These are phyloP conservation scores for Paramecium octaurelia DNA, from an alignment of 73 alveolate genomes.

Conservation along the genomic window DNA sequence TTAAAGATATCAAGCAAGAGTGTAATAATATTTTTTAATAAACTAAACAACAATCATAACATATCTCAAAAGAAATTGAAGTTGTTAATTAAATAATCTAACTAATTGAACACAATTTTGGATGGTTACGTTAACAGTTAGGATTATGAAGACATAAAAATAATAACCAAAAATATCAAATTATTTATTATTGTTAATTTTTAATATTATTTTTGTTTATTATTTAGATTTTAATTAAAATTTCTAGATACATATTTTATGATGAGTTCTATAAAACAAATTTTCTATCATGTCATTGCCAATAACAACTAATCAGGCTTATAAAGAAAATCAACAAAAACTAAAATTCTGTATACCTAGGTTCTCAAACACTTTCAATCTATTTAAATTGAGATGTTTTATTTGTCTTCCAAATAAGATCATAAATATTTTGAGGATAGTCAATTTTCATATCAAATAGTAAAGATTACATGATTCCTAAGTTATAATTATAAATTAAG, in stretches of 20 bases:
- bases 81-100: not conserved
- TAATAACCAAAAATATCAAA: not conserved
- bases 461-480: no score
- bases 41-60: not conserved
- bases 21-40: not conserved
- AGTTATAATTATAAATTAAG: no score
- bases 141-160: not conserved
- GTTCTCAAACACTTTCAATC: no score
- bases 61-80: not conserved
- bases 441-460: no score
- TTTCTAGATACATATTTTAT: not conserved
- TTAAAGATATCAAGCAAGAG: slow-evolving; percentile 9
- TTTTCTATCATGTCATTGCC: no score
- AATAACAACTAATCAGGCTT: no score
- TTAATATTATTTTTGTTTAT: not conserved
- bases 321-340: no score
- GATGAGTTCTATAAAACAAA: no score
- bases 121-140: not conserved
- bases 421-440: no score
- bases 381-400: no score
- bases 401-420: no score
- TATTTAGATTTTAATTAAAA: not conserved
- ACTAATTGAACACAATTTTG: not conserved
- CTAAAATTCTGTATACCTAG: no score
- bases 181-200: not conserved